A percentile compares a stretch with the other conserved stretches of the same genome.
These are phyloP conservation scores for Herpetospermum pedunculosum DNA, from an alignment of 306 rosid species.

Conservation along the genomic window DNA sequence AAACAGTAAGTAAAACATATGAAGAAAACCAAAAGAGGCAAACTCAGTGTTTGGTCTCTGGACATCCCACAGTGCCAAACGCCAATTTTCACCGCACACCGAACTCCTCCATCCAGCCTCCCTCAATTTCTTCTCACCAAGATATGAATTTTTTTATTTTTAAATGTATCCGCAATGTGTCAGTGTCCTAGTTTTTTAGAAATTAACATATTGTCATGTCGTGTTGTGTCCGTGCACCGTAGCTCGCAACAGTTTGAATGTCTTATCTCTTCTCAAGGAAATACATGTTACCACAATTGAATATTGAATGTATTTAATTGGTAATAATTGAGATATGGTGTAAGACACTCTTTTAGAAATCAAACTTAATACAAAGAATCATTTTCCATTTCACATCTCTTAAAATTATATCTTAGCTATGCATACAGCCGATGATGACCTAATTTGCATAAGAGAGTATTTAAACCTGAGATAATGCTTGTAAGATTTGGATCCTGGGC, in stretches of 20 bases:
- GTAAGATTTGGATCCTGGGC: slow-evolving; percentile 77
- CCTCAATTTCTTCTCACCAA: no score
- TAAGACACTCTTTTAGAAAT: not conserved
- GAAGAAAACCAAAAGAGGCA: no score
- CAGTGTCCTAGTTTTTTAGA: no score
- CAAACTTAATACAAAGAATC: not conserved
- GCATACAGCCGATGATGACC: not conserved
- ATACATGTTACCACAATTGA: not conserved
- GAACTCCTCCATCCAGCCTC: no score
- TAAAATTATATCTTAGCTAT: not conserved
- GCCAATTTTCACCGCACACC: no score
- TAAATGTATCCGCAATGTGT: no score
- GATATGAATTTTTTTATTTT: no score
- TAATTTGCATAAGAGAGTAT: not conserved
- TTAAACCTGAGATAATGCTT: slow-evolving; percentile 66
- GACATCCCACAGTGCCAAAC: no score
- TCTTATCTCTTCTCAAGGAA: not conserved
- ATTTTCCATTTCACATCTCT: not conserved
- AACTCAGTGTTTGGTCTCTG: no score
- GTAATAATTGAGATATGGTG: not conserved
- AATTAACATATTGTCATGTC: no score
- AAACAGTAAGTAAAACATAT: no score
- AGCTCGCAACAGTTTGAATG: not conserved
- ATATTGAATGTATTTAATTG: not conserved
- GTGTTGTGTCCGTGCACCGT: no score